Percentiles rank a stretch among this genome's conserved stretches.
Evolutionary conservation across 2,329 filamentous ascomycete species (phyloP).

Genomic region (Bipolaris oryzae): DNA sequence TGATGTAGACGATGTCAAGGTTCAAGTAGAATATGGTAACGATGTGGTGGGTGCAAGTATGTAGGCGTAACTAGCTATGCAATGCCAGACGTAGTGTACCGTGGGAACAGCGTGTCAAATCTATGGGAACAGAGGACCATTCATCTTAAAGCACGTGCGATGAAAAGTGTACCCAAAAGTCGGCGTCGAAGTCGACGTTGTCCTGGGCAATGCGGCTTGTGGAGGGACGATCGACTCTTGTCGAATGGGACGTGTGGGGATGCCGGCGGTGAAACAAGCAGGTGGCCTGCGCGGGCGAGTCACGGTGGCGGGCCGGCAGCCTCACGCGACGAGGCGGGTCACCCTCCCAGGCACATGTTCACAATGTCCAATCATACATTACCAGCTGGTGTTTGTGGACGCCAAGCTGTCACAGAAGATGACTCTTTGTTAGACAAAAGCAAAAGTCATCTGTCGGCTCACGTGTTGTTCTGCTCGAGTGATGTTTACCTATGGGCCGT

Average conservation of each 20-base stretch:
- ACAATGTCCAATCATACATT: conserved; percentile 13
- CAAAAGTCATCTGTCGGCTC: neutral
- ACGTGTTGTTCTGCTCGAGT: neutral
- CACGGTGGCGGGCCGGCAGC: conserved; percentile 17
- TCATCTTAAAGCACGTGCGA: conserved; percentile 1
- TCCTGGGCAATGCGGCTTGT: conserved; percentile 3
- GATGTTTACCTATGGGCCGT: neutral
- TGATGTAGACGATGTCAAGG: neutral
- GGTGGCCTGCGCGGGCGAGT: conserved; percentile 19
- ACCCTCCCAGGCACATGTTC: neutral
- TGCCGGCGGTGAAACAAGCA: conserved; percentile 22
- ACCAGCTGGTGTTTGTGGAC: conserved; percentile 15
- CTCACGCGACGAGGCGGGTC: conserved; percentile 20
- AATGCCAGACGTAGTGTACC: neutral
- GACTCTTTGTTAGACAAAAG: conserved; percentile 7
- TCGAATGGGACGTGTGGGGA: conserved; percentile 22
- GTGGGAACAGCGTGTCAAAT: neutral
- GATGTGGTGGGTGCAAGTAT: neutral
- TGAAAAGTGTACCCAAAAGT: neutral
- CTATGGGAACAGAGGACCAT: conserved; percentile 9
- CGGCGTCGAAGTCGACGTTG: conserved; percentile 8
- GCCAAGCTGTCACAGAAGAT: conserved; percentile 5
- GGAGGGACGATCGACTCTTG: conserved; percentile 4
- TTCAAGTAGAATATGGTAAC: neutral
- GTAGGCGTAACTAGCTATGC: neutral